These are phyloP conservation scores for Actinidia chinensis DNA, from an alignment of 179 eudicot species.

Conservation along the genomic window DNA sequence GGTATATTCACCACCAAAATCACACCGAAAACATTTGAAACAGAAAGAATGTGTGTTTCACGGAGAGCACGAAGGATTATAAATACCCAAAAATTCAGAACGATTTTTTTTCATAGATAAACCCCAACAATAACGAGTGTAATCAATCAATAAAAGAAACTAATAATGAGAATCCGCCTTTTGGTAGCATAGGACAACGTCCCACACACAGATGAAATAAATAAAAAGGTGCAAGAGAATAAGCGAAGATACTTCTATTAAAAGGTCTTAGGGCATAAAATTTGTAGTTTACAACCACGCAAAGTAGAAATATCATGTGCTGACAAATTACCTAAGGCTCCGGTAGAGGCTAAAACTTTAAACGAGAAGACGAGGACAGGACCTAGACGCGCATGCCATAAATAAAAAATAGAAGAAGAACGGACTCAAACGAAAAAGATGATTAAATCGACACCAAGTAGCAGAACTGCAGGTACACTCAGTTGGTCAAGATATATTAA, in stretches of 20 bases:
- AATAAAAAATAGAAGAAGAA: constrained; percentile 3
- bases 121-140: too few relatives aligned
- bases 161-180: too few relatives aligned
- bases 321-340: background rate
- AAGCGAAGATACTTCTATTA: too few relatives aligned
- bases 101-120: background rate
- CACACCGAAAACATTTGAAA: background rate
- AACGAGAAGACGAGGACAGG: constrained; percentile 9
- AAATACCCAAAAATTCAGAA: background rate
- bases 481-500: constrained; percentile 1
- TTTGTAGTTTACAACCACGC: too few relatives aligned
- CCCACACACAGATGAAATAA: too few relatives aligned
- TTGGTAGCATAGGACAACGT: too few relatives aligned
- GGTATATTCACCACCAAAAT: too few relatives aligned
- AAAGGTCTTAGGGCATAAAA: too few relatives aligned
- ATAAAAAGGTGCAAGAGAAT: too few relatives aligned
- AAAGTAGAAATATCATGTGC: background rate
- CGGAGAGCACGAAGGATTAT: too few relatives aligned
- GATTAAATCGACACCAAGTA: constrained; percentile 2
- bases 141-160: background rate
- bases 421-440: background rate
- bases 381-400: constrained; percentile 15
- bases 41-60: background rate
- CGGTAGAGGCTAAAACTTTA: background rate
- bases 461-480: too few relatives aligned